These are phyloP conservation scores for Penicillium simplicissimum DNA, from an alignment of 495 filamentous ascomycete species.

Conservation along the genomic window DNA sequence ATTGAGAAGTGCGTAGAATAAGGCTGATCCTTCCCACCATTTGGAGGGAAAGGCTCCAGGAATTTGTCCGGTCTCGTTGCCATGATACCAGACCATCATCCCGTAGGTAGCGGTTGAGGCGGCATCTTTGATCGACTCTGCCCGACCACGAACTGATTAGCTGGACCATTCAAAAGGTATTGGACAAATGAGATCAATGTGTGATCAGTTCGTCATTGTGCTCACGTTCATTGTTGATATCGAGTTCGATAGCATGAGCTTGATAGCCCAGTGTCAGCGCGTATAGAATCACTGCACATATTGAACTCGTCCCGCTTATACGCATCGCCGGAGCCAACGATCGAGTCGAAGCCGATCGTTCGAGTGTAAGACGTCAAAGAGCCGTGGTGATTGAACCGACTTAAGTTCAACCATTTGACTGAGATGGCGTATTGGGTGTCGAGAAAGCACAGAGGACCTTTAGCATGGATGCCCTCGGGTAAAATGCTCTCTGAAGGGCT, in stretches of 20 bases:
- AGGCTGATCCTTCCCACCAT: conserved; percentile 71
- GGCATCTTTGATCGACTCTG: conserved; percentile 24
- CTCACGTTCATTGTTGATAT: conserved; percentile 15
- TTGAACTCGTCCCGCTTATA: conserved; percentile 6
- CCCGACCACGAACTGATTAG: neutral
- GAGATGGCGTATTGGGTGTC: neutral
- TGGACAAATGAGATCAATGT: neutral
- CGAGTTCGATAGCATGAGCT: conserved; percentile 12
- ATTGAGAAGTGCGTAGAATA: conserved; percentile 67
- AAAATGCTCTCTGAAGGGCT: neutral
- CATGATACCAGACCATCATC: conserved; percentile 22
- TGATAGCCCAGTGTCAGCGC: neutral
- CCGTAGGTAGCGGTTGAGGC: conserved; percentile 16
- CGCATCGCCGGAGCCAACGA: conserved; percentile 5
- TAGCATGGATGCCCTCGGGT: no score
- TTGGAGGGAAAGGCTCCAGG: conserved; percentile 22
- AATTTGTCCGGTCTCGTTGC: conserved; percentile 23
- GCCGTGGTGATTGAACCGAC: neutral
- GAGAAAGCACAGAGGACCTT: neutral
- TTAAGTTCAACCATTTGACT: neutral
- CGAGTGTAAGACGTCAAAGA: neutral
- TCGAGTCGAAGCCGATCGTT: neutral
- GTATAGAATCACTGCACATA: conserved; percentile 19
- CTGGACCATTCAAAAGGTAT: neutral
- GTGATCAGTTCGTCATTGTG: neutral